phyloP scores from a whole-genome alignment of 805 yeast genomes.

The Diddensiella santjacobensis region DNA sequence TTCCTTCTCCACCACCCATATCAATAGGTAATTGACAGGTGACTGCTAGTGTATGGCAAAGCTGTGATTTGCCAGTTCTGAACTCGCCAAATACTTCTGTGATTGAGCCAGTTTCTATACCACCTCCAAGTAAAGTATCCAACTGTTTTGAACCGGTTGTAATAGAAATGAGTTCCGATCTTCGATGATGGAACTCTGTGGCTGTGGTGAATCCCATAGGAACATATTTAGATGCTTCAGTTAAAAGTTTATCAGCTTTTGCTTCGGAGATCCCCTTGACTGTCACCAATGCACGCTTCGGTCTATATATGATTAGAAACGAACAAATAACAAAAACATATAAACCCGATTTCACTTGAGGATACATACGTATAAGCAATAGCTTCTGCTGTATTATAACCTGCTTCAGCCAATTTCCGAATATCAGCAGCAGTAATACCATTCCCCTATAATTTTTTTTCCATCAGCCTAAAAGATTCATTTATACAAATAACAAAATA shows the following conservation, averaged over 20 bases:
- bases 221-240: slow-evolving; percentile 80
- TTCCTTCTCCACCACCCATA: slow-evolving; percentile 98
- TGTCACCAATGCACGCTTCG: slow-evolving; percentile 68
- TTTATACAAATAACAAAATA: not conserved
- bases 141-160: slow-evolving; percentile 95
- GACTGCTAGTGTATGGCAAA: slow-evolving; percentile 94
- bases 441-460: slow-evolving; percentile 37
- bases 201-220: slow-evolving; percentile 98
- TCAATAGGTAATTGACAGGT: slow-evolving; percentile 95
- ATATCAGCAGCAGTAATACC: slow-evolving; percentile 82
- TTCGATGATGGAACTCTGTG: slow-evolving; percentile 82
- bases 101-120: slow-evolving; percentile 93
- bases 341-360: not conserved
- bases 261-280: slow-evolving; percentile 94
- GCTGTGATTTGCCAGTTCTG: slow-evolving; percentile 95
- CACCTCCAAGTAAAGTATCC: slow-evolving; percentile 92
- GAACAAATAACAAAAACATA: not conserved
- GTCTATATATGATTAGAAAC: slow-evolving; percentile 33
- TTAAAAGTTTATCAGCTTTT: slow-evolving; percentile 80
- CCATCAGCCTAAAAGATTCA: not conserved
- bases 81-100: slow-evolving; percentile 97
- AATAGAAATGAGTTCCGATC: slow-evolving; percentile 85
- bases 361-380: slow-evolving; percentile 70
- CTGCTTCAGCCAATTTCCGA: slow-evolving; percentile 74
- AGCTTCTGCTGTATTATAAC: slow-evolving; percentile 85